Base-by-base conservation (phyloP, 305 asterid genomes). In the Fraxinus nigra region DNA sequence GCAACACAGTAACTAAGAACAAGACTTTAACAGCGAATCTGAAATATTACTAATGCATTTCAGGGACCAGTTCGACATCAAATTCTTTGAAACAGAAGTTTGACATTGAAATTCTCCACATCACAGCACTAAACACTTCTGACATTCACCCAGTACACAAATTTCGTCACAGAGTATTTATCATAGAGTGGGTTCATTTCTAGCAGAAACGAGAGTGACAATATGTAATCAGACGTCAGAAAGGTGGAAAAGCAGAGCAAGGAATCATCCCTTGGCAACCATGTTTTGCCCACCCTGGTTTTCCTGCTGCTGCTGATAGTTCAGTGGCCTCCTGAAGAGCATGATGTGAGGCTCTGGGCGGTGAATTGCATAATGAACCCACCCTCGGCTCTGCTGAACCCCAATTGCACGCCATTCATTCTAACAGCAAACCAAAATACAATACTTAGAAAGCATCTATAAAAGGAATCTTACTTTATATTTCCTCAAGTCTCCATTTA, bases 251-350 rank as follows among this genome's bases (percentile, higher is more conserved):
- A 18, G 10, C 11, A 5, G 11, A 84, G 69, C 33, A 34, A 78
- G 72, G 11, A 78, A 30, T 70, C 72, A 72, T 89, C 89, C 87
- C 82, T 89, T 83, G 22, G 92, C 89, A 82, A 82, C 77, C 78
- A 83, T 61, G 70, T 61, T 77, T 84, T 84, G 90, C 78, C 83
- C 89, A 18, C 86, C 81, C 82, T 82, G 92, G 61, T 34, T 81
- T 77, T 86, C 90, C 65, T 89, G 90, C 83, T 81, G 90, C 79
- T 86, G 92, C 88, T 87, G 92, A 83, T 84, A 87, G 89, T 89
- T 89, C 70, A 89, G 84, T 24, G 92, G 86, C 92, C 92, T 89
- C 88, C 92, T 86, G 86, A 89, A 89, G 82, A 89, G 90, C 92
- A 90, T 87, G 83, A 88, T 89, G 85, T 88, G 91, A 32, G 86